These are phyloP conservation scores for Aspergillus pseudotamarii DNA, from an alignment of 2,329 filamentous ascomycete species.

Conservation along the genomic window DNA sequence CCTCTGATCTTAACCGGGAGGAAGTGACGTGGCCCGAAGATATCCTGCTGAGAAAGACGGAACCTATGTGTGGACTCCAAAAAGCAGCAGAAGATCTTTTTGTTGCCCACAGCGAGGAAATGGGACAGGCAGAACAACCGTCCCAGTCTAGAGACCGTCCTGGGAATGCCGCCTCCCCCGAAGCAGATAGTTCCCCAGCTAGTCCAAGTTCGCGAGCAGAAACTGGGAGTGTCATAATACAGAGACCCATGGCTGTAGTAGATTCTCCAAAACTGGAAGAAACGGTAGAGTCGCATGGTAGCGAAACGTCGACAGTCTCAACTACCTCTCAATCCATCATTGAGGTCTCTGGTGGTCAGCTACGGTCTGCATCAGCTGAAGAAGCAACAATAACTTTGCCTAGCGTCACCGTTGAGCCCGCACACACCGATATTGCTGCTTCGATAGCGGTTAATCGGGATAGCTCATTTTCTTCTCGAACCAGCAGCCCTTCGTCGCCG, in stretches of 20 bases:
- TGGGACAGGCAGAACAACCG: not conserved
- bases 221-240: conserved; percentile 9
- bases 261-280: not conserved
- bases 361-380: not conserved
- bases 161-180: not conserved
- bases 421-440: not conserved
- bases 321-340: not conserved
- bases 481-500: not conserved
- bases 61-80: not conserved
- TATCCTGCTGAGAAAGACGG: not conserved
- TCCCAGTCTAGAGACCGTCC: not conserved
- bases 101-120: not conserved
- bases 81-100: not conserved
- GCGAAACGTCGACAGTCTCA: not conserved
- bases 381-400: not conserved
- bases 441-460: not conserved
- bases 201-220: conserved; percentile 7
- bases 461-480: not conserved
- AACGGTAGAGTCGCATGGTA: not conserved
- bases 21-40: not conserved
- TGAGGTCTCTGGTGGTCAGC: not conserved
- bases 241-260: not conserved
- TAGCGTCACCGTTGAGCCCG: not conserved
- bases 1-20: not conserved
- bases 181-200: not conserved